A percentile compares a stretch with the other conserved stretches of the same genome.
Evolutionary conservation across 306 rosid species (phyloP).

Genomic region (Hylodesmum podocarpum): DNA sequence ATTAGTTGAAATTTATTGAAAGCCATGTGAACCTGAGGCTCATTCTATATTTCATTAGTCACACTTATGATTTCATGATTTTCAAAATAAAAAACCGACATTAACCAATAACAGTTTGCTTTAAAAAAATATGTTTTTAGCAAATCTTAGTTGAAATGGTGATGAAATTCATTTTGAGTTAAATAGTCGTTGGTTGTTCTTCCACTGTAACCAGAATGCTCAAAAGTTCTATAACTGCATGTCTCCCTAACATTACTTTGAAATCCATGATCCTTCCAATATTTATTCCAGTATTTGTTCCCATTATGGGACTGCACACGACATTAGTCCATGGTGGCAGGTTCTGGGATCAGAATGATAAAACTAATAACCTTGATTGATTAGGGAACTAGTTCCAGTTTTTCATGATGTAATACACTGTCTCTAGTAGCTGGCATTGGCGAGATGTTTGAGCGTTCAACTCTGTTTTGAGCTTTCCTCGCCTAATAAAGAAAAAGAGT

Average conservation of each 20-base stretch:
- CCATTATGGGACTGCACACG: neutral
- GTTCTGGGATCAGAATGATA: neutral
- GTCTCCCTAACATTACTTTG: neutral
- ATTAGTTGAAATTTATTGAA: neutral
- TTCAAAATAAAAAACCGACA: neutral
- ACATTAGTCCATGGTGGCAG: neutral
- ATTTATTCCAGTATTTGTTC: neutral
- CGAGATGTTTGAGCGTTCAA: neutral
- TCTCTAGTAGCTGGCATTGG: conserved; percentile 7
- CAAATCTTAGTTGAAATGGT: neutral
- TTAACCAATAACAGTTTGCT: neutral
- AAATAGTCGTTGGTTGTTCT: neutral
- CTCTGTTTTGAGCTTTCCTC: conserved; percentile 45
- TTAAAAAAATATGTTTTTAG: neutral
- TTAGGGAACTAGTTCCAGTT: conserved; percentile 14
- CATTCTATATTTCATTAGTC: neutral
- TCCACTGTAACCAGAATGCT: neutral
- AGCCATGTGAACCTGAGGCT: neutral
- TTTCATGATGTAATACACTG: neutral
- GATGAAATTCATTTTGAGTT: neutral
- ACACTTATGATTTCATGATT: neutral
- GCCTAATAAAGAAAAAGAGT: conserved; percentile 34
- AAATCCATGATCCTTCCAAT: neutral
- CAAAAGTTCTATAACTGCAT: neutral
- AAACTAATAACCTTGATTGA: neutral